Percentiles rank a stretch among this genome's conserved stretches.
Conservation (phyloP, 306 rosid species). For the Glycine soja region DNA sequence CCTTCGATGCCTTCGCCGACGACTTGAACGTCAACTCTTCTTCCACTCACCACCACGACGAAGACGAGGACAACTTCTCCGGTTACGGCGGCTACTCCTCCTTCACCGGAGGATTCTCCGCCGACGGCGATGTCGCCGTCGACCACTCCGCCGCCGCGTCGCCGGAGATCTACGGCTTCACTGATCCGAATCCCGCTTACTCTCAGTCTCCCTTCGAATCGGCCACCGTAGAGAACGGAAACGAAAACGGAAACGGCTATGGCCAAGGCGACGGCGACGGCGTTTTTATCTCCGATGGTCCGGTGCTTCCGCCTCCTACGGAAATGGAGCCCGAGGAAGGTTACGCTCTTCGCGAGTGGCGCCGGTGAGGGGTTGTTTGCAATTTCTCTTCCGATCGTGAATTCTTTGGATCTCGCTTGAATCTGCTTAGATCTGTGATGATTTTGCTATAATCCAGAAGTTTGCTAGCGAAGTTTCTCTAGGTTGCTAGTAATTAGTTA, state of each 20-base stretch:
- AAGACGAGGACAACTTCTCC: constrained; percentile 64
- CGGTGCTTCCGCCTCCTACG: constrained; percentile 82
- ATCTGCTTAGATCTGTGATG: constrained; percentile 54
- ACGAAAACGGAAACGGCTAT: constrained; percentile 78
- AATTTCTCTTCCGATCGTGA: constrained; percentile 23
- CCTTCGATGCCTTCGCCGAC: constrained; percentile 82
- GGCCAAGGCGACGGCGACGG: constrained; percentile 64
- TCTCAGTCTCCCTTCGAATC: constrained; percentile 80
- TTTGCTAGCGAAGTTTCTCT: constrained; percentile 8
- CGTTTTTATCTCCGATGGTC: constrained; percentile 81
- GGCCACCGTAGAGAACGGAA: constrained; percentile 72
- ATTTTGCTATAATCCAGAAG: constrained; percentile 33
- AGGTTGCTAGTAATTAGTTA: neutral
- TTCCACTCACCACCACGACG: constrained; percentile 55
- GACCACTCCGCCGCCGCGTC: constrained; percentile 66
- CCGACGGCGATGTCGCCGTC: constrained; percentile 62
- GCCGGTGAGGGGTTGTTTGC: constrained; percentile 76
- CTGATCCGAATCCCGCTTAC: constrained; percentile 72
- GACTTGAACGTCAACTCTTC: constrained; percentile 63
- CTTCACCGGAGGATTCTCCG: constrained; percentile 57
- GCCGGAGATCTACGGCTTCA: constrained; percentile 80
- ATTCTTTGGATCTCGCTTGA: constrained; percentile 52
- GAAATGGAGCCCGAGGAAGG: constrained; percentile 96
- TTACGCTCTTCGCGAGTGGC: constrained; percentile 92
- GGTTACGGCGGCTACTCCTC: constrained; percentile 74